A percentile compares a stretch with the other conserved stretches of the same genome.
phyloP scores from a whole-genome alignment of 1,139 yeast genomes.

The Meyerozyma carpophila region DNA sequence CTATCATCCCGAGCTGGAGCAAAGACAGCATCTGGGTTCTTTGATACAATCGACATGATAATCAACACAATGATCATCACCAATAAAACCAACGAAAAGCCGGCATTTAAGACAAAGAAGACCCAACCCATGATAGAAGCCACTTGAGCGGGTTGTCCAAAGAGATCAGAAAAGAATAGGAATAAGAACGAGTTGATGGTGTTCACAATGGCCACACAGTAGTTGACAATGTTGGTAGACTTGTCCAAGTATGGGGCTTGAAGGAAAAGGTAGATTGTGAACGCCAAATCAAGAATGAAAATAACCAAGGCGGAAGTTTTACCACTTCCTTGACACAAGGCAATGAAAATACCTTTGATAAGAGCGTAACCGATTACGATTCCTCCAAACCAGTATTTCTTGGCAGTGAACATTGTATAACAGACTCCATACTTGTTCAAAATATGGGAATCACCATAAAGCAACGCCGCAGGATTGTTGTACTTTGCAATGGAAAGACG shows the following conservation, averaged over 20 bases:
- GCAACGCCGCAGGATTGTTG: slow-evolving; percentile 71
- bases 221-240: slow-evolving; percentile 64
- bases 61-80: slow-evolving; percentile 57
- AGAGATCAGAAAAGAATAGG: slow-evolving; percentile 67
- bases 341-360: slow-evolving; percentile 58
- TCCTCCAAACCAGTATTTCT: slow-evolving; percentile 69
- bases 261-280: slow-evolving; percentile 51
- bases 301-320: slow-evolving; percentile 62
- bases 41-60: slow-evolving; percentile 51
- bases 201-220: slow-evolving; percentile 57
- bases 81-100: slow-evolving; percentile 61
- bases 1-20: slow-evolving; percentile 82
- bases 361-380: slow-evolving; percentile 52
- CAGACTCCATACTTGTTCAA: slow-evolving; percentile 71
- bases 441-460: slow-evolving; percentile 63
- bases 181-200: slow-evolving; percentile 69
- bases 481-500: slow-evolving; percentile 44
- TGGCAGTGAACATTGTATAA: slow-evolving; percentile 78
- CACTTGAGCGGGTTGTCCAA: slow-evolving; percentile 63
- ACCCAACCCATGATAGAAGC: slow-evolving; percentile 78
- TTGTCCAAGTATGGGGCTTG: slow-evolving; percentile 65
- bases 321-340: slow-evolving; percentile 65
- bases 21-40: slow-evolving; percentile 79
- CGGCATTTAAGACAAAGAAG: slow-evolving; percentile 73
- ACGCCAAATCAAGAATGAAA: slow-evolving; percentile 61